Evolutionary conservation across 2,329 filamentous ascomycete genomes (phyloP).

Genomic region (Sclerotinia trifoliorum): DNA sequence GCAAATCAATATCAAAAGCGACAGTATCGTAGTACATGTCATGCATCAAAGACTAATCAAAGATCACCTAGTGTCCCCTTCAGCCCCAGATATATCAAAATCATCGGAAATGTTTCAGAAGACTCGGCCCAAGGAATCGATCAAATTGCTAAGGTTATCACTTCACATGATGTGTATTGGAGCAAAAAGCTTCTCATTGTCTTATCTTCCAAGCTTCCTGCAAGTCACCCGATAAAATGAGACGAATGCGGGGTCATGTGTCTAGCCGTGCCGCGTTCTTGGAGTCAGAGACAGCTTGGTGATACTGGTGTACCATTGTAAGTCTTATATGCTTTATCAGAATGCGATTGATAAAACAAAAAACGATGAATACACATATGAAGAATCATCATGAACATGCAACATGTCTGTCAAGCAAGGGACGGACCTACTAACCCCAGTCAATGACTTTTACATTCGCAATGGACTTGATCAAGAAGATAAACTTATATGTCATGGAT

Average conservation of each 20-base stretch:
- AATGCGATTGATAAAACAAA: neutral
- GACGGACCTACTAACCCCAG: slow-evolving; percentile 10
- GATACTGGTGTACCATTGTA: too few species aligned
- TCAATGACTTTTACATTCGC: slow-evolving; percentile 34
- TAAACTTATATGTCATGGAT: slow-evolving; percentile 37
- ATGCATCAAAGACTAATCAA: neutral
- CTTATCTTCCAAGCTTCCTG: neutral
- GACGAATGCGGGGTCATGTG: slow-evolving; percentile 17
- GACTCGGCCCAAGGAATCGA: slow-evolving; percentile 3
- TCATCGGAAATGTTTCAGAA: slow-evolving; percentile 5
- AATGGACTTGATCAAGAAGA: slow-evolving; percentile 31
- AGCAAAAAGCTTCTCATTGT: neutral
- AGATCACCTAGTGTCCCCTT: neutral
- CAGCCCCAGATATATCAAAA: neutral
- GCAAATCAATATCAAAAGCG: neutral
- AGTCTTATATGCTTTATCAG: too few species aligned
- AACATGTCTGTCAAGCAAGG: slow-evolving; percentile 17
- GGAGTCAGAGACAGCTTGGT: slow-evolving; percentile 3
- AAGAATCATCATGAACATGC: slow-evolving; percentile 6
- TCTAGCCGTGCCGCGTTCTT: slow-evolving; percentile 15
- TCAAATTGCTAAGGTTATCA: neutral
- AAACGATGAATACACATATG: slow-evolving; percentile 4
- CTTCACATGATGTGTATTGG: neutral
- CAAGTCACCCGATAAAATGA: slow-evolving; percentile 4
- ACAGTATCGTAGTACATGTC: neutral